Conservation (phyloP, 225 moss, liverwort and hornwort genomes). For the Marchantia polymorpha region DNA sequence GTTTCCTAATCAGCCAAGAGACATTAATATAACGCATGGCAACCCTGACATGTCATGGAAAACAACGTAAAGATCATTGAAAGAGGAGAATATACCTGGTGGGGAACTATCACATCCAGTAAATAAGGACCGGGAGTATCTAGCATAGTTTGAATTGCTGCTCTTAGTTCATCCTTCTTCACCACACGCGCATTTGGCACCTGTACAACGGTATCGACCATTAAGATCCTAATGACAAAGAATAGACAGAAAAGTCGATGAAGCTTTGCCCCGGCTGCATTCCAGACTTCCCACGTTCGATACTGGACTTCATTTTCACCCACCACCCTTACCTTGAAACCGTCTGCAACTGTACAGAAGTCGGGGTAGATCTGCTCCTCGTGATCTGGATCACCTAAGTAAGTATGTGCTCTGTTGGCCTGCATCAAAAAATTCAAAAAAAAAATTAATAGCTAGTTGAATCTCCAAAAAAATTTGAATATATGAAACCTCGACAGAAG, state of each 20-base stretch:
- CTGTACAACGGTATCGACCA: slow-evolving; percentile 22
- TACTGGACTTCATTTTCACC: background rate
- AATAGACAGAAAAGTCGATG: background rate
- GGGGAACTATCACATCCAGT: slow-evolving; percentile 79
- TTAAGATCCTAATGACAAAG: background rate
- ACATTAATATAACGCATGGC: too few relatives aligned
- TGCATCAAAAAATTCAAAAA: slow-evolving; percentile 6
- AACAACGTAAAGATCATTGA: background rate
- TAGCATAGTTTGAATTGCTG: slow-evolving; percentile 80
- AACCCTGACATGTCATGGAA: too few relatives aligned
- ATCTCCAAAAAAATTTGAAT: too few relatives aligned
- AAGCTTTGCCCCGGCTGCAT: background rate
- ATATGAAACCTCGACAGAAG: too few relatives aligned
- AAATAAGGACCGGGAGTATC: slow-evolving; percentile 88
- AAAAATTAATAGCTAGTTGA: too few relatives aligned
- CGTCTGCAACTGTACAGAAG: slow-evolving; percentile 89
- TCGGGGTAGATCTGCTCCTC: slow-evolving; percentile 88
- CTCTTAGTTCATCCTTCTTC: slow-evolving; percentile 60
- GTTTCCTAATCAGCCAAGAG: too few relatives aligned
- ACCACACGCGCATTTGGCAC: slow-evolving; percentile 73
- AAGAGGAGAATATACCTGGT: slow-evolving; percentile 42
- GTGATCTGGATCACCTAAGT: slow-evolving; percentile 77
- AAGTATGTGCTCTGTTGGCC: slow-evolving; percentile 84
- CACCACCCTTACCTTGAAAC: slow-evolving; percentile 63
- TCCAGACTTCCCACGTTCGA: background rate